phyloP scores from a whole-genome alignment of 768 basidiomycete species.

The Suillus subluteus region DNA sequence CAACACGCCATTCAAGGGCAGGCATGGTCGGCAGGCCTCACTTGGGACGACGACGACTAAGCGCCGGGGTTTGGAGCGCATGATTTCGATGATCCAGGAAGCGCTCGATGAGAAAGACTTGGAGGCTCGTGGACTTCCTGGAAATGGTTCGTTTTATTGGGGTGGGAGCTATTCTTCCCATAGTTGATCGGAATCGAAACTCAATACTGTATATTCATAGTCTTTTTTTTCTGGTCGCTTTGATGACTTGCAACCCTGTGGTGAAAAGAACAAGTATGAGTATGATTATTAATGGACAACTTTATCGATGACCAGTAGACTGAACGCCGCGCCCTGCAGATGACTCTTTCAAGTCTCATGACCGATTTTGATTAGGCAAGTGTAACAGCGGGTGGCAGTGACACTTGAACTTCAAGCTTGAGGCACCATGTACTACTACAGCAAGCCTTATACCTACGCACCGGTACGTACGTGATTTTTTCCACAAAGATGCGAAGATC shows the following conservation, averaged over 20 bases:
- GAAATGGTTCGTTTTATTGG: slow-evolving; percentile 25
- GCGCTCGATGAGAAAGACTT: slow-evolving; percentile 77
- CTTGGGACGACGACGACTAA: slow-evolving; percentile 90
- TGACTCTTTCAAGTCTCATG: no score
- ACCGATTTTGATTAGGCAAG: no score
- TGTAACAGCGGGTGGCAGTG: no score
- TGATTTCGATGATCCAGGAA: slow-evolving; percentile 92
- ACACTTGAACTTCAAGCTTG: no score
- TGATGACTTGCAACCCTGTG: background rate
- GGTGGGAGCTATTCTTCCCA: slow-evolving; percentile 10
- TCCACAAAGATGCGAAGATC: no score
- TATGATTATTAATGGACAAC: background rate
- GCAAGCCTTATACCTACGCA: no score
- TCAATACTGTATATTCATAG: slow-evolving; percentile 1
- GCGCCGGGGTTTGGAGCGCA: slow-evolving; percentile 90
- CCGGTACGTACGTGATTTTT: no score
- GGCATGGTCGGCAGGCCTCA: slow-evolving; percentile 55
- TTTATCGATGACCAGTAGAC: background rate
- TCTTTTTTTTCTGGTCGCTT: background rate
- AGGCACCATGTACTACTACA: no score
- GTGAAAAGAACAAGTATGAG: background rate
- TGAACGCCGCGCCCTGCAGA: background rate
- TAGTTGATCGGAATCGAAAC: slow-evolving; percentile 3
- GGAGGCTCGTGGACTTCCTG: slow-evolving; percentile 31
- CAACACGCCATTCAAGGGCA: slow-evolving; percentile 66